These are phyloP conservation scores for Pleurotus tuber-regium DNA, from an alignment of 768 basidiomycete genomes.

Conservation along the genomic window DNA sequence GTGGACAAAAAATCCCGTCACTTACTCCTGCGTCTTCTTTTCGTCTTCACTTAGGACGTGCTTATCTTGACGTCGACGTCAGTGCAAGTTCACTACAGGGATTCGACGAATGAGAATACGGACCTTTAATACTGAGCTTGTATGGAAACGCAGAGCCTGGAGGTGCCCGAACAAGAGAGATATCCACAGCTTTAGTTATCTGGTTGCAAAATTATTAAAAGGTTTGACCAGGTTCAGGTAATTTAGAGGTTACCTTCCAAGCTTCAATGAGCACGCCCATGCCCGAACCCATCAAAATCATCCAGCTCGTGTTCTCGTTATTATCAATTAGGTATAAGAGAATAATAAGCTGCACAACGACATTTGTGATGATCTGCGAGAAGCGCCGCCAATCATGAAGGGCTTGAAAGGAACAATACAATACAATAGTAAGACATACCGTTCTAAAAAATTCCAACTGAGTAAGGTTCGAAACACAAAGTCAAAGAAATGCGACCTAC, in stretches of 20 bases:
- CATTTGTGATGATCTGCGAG: conserved; percentile 80
- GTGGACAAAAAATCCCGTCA: conserved; percentile 10
- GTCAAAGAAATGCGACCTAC: conserved; percentile 37
- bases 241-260: conserved; percentile 89
- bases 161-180: conserved; percentile 60
- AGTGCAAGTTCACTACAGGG: neutral
- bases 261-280: conserved; percentile 84
- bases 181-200: conserved; percentile 91
- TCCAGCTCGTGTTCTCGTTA: conserved; percentile 94
- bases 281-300: conserved; percentile 90
- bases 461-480: no score
- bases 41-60: conserved; percentile 96
- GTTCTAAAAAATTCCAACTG: conserved; percentile 44
- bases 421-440: no score
- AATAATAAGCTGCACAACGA: conserved; percentile 88
- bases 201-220: conserved; percentile 26
- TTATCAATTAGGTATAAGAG: conserved; percentile 94
- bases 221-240: conserved; percentile 10
- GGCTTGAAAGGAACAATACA: no score
- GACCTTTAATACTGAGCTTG: conserved; percentile 78
- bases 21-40: conserved; percentile 95
- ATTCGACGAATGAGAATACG: conserved; percentile 18
- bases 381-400: conserved; percentile 22
- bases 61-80: conserved; percentile 60
- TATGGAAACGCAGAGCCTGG: conserved; percentile 75